Base-by-base conservation (phyloP, 768 basidiomycete species). In the Mycena crocata region DNA sequence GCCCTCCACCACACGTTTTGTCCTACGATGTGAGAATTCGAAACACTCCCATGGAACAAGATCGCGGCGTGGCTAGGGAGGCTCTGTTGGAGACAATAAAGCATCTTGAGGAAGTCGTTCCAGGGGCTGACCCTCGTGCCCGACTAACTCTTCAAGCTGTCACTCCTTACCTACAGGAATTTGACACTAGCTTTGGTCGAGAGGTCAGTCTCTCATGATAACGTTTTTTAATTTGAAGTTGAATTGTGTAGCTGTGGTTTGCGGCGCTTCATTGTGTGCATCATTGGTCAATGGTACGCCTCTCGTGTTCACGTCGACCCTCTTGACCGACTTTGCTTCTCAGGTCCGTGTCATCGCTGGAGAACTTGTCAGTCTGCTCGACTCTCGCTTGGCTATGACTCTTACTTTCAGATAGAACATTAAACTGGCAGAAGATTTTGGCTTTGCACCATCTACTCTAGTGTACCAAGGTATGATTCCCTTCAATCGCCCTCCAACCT, bases 281-380 rank as follows among this genome's bases (percentile, higher is more conserved):
- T 78, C 94, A 95, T 74, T 95, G 93, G 93, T 93, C 93, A 23
- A 94, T 94, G 91, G 92, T 93, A 74, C 70, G 86, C 71, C 17
- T 24, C 64, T n/a, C 40, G n/a, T 45, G 39, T 31, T 39, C 23
- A 42, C 44, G 17, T 44, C 26, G 13, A n/a, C 57, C 55, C 32
- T 68, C 40, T 54, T 62, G 42, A 46, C 71, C 57, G 45, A 50
- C 46, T 37, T 23, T 44, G 60, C 40, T 55, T 59, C 37, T 19
- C 63, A 94, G 93, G 85, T 95, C 58, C 90, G 94, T 56, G 90
- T 94, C 19, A 91, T 95, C 66, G 90, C 92, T 23, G 92, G 93
- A 68, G 93, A 95, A 80, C 79, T 93, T 74, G 93, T 94, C 66
- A 63, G 89, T 79, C 31, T 54, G 39, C 42, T 10, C 55, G 21